Evolutionary conservation across 768 basidiomycete genomes (phyloP), one percentile per base, ranked within the genome.

Genomic region (Lentinula boryana): DNA sequence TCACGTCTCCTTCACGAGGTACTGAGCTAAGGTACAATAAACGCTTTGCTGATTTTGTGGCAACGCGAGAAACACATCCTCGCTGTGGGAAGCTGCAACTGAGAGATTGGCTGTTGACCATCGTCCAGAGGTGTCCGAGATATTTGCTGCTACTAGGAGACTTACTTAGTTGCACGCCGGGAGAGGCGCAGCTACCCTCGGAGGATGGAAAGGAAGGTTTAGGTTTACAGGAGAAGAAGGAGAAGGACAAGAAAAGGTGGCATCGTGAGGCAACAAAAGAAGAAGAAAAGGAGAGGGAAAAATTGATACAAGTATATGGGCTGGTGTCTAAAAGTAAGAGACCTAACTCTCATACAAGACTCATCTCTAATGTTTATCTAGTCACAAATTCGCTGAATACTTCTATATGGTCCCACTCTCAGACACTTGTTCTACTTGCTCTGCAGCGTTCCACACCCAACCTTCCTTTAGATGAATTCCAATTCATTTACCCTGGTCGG

Each of bases 81-180:
- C 76, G 79, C 8, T 93, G 91, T 67, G 85, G 84, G 38, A 88
- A 83, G 68, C 80, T 95, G 53, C 87, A 86, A 66, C 76, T 95
- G 33, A 80, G 87, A 7, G 91, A 93, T 68, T 95, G 93, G 86
- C 80, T 95, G 9, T 78, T 95, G 58, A 91, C 90, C 2, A 85
- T 93, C 52, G 88, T 95, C 6, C 93, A 95, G 71, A 82, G 93
- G 59, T 93, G 91, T 70, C 93, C 93, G 4, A 81, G 93, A 60
- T 95, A 95, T 69, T 80, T 93, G 7, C 79, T 95, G 10, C 76
- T 95, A 10, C 80, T 95, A 56, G 92, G 87, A 71, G 93, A 95
- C 68, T 78, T 95, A 40, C 84, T 92, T 38, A 70, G 71, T n/a
- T 83, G 84, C 62, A 91, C 88, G 15, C 57, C 57, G 7, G 57